Evolutionary conservation across 306 rosid species (phyloP).

Genomic region (Bauhinia variegata): DNA sequence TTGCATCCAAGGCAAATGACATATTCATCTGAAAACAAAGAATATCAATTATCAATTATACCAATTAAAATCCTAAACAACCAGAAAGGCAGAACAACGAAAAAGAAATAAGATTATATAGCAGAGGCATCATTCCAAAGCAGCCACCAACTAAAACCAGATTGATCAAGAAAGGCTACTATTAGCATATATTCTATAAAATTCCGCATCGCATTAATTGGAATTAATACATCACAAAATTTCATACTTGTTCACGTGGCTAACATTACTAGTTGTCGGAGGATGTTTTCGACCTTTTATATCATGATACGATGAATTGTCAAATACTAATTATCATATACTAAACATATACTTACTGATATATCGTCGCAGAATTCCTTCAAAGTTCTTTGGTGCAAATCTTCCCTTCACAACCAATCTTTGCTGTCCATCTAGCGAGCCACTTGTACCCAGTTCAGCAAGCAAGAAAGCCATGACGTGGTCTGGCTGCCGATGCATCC

Average conservation of each 20-base stretch:
- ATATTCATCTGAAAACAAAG: slow-evolving; percentile 69
- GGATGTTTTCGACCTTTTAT: background rate
- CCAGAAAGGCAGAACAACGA: background rate
- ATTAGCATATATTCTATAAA: too few species aligned
- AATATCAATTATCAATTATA: too few species aligned
- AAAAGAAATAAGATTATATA: slow-evolving; percentile 14
- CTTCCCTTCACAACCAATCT: slow-evolving; percentile 96
- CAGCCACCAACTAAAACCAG: background rate
- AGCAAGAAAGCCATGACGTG: slow-evolving; percentile 95
- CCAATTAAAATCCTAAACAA: background rate
- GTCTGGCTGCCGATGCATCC: slow-evolving; percentile 98
- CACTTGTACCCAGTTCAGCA: slow-evolving; percentile 95
- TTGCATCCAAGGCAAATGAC: slow-evolving; percentile 92
- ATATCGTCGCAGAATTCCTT: slow-evolving; percentile 92
- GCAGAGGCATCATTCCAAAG: background rate
- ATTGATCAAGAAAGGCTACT: background rate
- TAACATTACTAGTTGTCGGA: background rate
- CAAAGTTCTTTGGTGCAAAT: slow-evolving; percentile 95
- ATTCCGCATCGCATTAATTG: background rate
- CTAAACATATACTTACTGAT: slow-evolving; percentile 65
- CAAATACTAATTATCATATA: slow-evolving; percentile 6
- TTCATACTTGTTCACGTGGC: background rate
- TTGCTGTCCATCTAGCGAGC: slow-evolving; percentile 96
- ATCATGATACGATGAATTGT: background rate
- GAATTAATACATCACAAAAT: background rate